Base-by-base conservation (phyloP, 768 basidiomycete species). In the Leucocoprinus birnbaumii region DNA sequence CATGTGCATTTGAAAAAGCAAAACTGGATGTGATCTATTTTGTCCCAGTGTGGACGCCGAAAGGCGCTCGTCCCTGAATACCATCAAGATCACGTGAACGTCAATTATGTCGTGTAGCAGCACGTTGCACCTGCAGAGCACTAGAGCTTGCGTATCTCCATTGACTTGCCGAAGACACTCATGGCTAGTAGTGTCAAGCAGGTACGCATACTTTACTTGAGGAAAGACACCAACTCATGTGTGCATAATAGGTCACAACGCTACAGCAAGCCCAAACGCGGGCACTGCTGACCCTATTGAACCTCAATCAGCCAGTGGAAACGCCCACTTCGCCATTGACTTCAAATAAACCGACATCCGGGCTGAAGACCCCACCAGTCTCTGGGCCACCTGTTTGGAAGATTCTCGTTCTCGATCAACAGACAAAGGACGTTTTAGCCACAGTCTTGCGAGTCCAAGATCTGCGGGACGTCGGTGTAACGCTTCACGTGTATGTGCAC, bases 391-490 rank as follows among this genome's bases (percentile, higher is more conserved):
- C 93, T 4, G 86, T 97, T 3, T 99, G 97, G 96, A 99, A 99
- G 71, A 86, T 98, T 13, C 75, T 99, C 9, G 87, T 99, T 1
- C 76, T 99, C 52, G 97, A 99, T 69, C 93, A 97, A 65, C 82
- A 89, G 62, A 96, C 94, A 21, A 97, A 98, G 69, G 97, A 98
- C 68, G 87, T 98, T 19, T 79, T 99, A 35, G 97, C 97, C 14
- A 98, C 96, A 1, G 89, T 94, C 18, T 73, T 99, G 60, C 85
- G 95, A 51, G 97, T 99, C 6, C 95, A 98, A 70, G 97, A 98
- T 72, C 78, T 99, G 58, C 82, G 97, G 53, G 96, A 98, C 64
- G 91, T 92, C 47, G 97, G 97, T 27, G 94, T 99, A 40, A 99
- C 97, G 8, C 78, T 99, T 56, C 97, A 99, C 73, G 94, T 98